phyloP scores from a whole-genome alignment of 371 early-diverging fungal genomes.

The Amoeboaphelidium occidentale region DNA sequence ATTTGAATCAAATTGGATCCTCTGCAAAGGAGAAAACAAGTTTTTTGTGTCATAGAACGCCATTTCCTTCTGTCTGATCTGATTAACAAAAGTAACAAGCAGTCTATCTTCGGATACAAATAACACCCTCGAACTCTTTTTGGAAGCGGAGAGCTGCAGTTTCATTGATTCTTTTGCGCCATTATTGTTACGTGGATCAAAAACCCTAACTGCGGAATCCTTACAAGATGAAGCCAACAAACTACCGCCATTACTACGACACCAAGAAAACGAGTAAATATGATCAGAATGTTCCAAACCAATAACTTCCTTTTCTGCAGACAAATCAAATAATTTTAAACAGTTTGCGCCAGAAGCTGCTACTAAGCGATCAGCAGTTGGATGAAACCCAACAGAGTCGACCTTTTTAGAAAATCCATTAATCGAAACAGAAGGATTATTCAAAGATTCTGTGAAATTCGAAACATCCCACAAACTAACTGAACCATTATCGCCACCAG shows the following conservation, averaged over 20 bases:
- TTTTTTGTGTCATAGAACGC: constrained; percentile 43
- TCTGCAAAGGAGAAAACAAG: constrained; percentile 22
- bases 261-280: constrained; percentile 10
- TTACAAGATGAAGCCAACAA: constrained; percentile 24
- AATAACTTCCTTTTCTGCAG: constrained; percentile 10
- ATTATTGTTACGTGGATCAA: constrained; percentile 26
- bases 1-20: constrained; percentile 22
- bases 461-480: too few species aligned
- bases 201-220: constrained; percentile 23
- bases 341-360: constrained; percentile 18
- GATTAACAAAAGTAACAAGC: neutral
- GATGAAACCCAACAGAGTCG: constrained; percentile 25
- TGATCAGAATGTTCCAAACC: constrained; percentile 7
- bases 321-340: constrained; percentile 38
- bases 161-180: neutral
- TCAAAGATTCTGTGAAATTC: constrained; percentile 14
- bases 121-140: neutral
- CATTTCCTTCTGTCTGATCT: constrained; percentile 20
- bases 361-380: constrained; percentile 21
- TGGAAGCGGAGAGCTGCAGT: neutral
- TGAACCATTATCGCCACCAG: too few species aligned
- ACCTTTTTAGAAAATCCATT: constrained; percentile 4
- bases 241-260: too few species aligned
- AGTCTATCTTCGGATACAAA: neutral
- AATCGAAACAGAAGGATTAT: neutral